A percentile compares a stretch with the other conserved stretches of the same genome.
Conservation (phyloP, 192 early-diverging fungal genomes). For the Thamnidium elegans region DNA sequence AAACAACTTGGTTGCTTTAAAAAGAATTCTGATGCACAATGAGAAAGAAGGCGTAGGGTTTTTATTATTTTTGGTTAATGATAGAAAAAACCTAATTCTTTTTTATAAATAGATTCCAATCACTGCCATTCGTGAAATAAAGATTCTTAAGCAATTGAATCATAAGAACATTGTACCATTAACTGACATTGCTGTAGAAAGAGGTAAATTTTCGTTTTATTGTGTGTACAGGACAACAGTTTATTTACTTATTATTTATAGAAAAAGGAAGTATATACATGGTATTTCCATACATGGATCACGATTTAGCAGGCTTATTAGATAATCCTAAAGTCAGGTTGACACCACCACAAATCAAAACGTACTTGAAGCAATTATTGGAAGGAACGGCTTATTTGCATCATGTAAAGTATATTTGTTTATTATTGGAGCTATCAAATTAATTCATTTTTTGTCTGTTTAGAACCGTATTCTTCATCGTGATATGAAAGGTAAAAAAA, state of each 20-base stretch:
- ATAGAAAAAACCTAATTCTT: neutral
- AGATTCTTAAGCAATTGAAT: conserved; percentile 81
- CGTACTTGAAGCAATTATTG: conserved; percentile 88
- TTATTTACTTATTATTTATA: conserved; percentile 1
- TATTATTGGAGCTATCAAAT: neutral
- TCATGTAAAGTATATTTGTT: conserved; percentile 32
- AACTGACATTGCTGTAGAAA: conserved; percentile 70
- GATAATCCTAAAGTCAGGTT: conserved; percentile 77
- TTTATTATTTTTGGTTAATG: neutral
- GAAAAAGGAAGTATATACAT: conserved; percentile 76
- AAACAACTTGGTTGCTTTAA: conserved; percentile 76
- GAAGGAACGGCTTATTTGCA: conserved; percentile 91
- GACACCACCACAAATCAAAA: conserved; percentile 80
- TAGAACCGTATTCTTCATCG: conserved; percentile 60
- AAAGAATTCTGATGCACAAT: conserved; percentile 93
- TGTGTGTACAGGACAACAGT: neutral
- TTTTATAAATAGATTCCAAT: conserved; percentile 65
- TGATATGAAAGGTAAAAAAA: conserved; percentile 56
- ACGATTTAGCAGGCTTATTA: conserved; percentile 92
- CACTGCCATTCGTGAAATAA: conserved; percentile 96
- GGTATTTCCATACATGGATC: conserved; percentile 98
- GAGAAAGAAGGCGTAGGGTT: conserved; percentile 77
- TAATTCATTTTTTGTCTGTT: neutral
- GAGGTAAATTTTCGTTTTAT: conserved; percentile 37
- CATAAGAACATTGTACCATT: conserved; percentile 79